These are phyloP conservation scores for Oidiodendron maius DNA, from an alignment of 495 filamentous ascomycete genomes.

Conservation along the genomic window DNA sequence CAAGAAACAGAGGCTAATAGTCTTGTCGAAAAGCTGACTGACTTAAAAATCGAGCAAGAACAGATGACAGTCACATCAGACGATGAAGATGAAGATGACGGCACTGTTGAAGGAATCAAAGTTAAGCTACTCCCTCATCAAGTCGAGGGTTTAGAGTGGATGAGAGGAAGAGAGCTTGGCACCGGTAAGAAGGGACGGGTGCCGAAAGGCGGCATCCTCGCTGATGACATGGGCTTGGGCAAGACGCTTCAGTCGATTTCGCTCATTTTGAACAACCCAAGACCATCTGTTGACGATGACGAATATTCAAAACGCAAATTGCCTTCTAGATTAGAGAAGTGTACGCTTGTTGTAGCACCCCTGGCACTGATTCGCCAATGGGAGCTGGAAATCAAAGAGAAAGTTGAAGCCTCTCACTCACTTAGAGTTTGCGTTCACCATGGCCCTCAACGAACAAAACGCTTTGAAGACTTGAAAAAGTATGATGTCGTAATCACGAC, in stretches of 20 bases:
- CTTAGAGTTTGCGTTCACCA: slow-evolving; percentile 86
- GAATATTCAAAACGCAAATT: slow-evolving; percentile 48
- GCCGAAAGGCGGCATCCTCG: slow-evolving; percentile 81
- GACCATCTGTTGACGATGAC: slow-evolving; percentile 43
- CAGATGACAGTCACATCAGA: slow-evolving; percentile 36
- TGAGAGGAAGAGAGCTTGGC: slow-evolving; percentile 83
- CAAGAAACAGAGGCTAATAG: slow-evolving; percentile 33
- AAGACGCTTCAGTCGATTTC: slow-evolving; percentile 81
- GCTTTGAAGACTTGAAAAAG: slow-evolving; percentile 61
- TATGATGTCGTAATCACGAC: slow-evolving; percentile 98
- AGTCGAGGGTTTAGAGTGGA: slow-evolving; percentile 87
- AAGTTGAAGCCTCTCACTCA: slow-evolving; percentile 58
- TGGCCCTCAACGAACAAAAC: slow-evolving; percentile 76
- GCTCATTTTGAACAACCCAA: slow-evolving; percentile 75
- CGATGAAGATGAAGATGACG: slow-evolving; percentile 66
- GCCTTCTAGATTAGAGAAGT: slow-evolving; percentile 57
- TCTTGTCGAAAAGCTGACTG: slow-evolving; percentile 53
- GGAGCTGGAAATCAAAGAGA: slow-evolving; percentile 85
- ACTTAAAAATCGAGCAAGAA: slow-evolving; percentile 40
- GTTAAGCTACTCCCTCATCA: slow-evolving; percentile 90
- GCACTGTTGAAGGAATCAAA: slow-evolving; percentile 72
- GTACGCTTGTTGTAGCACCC: slow-evolving; percentile 90
- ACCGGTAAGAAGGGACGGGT: slow-evolving; percentile 63
- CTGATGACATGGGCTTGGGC: slow-evolving; percentile 82
- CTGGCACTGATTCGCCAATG: slow-evolving; percentile 95